These are phyloP conservation scores for Dactylonectria estremocensis DNA, from an alignment of 2,329 filamentous ascomycete species.

Conservation along the genomic window DNA sequence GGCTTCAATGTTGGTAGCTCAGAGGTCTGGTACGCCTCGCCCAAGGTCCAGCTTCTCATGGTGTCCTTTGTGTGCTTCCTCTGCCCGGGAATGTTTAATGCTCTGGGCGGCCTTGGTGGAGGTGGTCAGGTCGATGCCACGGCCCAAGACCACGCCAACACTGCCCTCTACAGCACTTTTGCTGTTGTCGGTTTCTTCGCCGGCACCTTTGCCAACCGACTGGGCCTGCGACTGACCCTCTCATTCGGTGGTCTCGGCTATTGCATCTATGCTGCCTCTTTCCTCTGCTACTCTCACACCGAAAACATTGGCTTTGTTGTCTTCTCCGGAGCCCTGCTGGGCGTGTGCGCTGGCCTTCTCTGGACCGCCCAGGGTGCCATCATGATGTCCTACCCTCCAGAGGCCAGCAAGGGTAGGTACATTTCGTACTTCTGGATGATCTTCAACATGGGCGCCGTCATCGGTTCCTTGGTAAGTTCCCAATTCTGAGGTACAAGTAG, in stretches of 20 bases:
- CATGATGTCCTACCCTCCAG: constrained; percentile 91
- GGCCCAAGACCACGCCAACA: constrained; percentile 75
- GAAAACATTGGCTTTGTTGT: constrained; percentile 79
- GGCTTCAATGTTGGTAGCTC: constrained; percentile 67
- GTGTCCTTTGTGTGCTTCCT: constrained; percentile 72
- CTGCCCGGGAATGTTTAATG: constrained; percentile 82
- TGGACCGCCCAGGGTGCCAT: constrained; percentile 89
- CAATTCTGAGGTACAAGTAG: background rate
- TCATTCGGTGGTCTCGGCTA: constrained; percentile 84
- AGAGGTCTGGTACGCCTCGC: constrained; percentile 80
- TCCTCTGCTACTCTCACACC: constrained; percentile 80
- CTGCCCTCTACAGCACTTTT: constrained; percentile 81
- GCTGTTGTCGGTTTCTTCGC: constrained; percentile 78
- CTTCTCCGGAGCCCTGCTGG: constrained; percentile 83
- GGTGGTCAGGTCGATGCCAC: constrained; percentile 67
- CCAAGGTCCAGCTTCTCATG: constrained; percentile 79
- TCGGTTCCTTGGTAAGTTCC: constrained; percentile 76
- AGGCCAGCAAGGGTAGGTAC: constrained; percentile 87
- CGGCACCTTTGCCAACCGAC: constrained; percentile 83
- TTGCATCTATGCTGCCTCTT: constrained; percentile 79
- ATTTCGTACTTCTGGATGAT: constrained; percentile 96
- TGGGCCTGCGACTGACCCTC: constrained; percentile 79
- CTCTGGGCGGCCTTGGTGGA: constrained; percentile 75
- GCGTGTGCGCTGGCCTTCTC: constrained; percentile 83
- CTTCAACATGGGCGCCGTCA: constrained; percentile 92